Base-by-base conservation (phyloP, 23 red algal species). In the Gracilaria vermiculophylla region DNA sequence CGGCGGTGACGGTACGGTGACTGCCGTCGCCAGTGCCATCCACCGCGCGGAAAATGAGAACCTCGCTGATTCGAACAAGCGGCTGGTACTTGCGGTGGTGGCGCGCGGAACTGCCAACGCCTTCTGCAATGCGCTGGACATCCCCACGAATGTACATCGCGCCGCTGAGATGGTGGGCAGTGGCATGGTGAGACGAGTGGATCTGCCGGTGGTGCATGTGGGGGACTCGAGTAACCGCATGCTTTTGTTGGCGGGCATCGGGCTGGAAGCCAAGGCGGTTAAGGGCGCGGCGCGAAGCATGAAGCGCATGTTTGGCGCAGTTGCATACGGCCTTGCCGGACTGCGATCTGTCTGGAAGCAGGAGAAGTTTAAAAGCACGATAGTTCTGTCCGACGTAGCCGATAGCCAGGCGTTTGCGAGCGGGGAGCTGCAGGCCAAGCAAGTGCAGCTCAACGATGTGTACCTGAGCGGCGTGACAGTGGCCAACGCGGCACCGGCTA, bases 41-140 rank as follows among this genome's bases (percentile, higher is more conserved):
- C 58, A 64, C 16, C 27, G 23, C 5, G 36, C 19, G 8, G 42
- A 55, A 25, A 28, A 39, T n/a, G 37, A 42, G 8, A n/a, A n/a
- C n/a, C n/a, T n/a, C n/a, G n/a, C n/a, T n/a, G 64, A 52, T 17
- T 23, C 31, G 42, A 39, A 27, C 7, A 23, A 21, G n/a, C 39
- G 47, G 29, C 52, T 42, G 23, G 44, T 83, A 10, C 67, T 94
- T 55, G 91, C 70, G 1, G 74, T 87, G 29, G 67, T 94, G 10
- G 70, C 91, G 69, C 70, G 91, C 19, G 91, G 91, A 5, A 94
- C 91, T 33, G 91, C 81, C 33, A 94, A 94, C 73, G 91, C 91
- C 23, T 51, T 94, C 10, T 77, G 70, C 57, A 31, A 36, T n/a
- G 91, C 91, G 31, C 75, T 94, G 32, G 71, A 85, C 50, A 94